Conservation (phyloP, 2,329 filamentous ascomycete genomes). For the Penicillium fuscoglaucum region DNA sequence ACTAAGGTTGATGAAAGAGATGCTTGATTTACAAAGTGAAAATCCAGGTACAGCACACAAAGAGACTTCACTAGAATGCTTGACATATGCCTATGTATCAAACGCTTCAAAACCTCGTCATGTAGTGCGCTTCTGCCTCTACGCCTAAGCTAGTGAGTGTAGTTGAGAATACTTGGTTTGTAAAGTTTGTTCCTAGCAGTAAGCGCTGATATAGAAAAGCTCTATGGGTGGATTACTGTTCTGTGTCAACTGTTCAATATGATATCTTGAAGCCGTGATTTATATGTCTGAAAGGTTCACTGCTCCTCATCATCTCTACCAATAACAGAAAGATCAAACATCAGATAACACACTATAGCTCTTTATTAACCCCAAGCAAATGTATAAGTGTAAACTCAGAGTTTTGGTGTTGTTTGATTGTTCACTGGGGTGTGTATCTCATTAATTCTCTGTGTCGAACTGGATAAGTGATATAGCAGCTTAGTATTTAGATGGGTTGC, state of each 20-base stretch:
- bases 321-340: neutral
- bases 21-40: neutral
- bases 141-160: no score
- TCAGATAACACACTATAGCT: no score
- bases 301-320: no score
- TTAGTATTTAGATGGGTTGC: neutral
- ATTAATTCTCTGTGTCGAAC: no score
- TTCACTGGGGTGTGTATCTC: neutral
- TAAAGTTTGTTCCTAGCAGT: neutral
- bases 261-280: no score
- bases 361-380: neutral
- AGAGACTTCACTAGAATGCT: no score
- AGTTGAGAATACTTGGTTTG: neutral
- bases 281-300: neutral
- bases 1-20: neutral
- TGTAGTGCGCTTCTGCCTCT: neutral
- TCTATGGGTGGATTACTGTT: neutral
- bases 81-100: neutral
- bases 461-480: neutral
- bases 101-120: neutral
- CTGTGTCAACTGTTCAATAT: neutral
- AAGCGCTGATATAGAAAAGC: neutral
- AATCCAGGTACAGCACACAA: neutral
- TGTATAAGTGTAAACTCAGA: neutral
- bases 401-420: neutral